phyloP scores from a whole-genome alignment of 1,284 basidiomycete species.

The Nidula niveotomentosa region DNA sequence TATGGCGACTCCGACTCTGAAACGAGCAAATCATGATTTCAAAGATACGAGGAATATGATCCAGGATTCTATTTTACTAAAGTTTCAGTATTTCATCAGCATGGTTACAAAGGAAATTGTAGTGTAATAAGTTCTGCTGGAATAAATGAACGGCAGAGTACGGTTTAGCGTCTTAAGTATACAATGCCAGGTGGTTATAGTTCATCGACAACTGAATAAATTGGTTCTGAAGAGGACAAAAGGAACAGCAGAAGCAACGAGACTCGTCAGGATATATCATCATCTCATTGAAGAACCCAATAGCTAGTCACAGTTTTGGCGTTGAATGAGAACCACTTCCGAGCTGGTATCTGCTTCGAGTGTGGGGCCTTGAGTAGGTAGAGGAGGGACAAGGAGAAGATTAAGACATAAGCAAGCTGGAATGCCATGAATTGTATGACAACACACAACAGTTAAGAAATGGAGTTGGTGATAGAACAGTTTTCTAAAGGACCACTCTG shows the following conservation, averaged over 20 bases:
- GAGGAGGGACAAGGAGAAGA: too few species aligned
- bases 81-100: not conserved
- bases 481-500: constrained; percentile 5
- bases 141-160: not conserved
- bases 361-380: too few species aligned
- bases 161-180: not conserved
- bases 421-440: too few species aligned
- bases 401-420: too few species aligned
- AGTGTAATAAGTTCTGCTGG: not conserved
- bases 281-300: constrained; percentile 1
- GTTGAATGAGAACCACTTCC: constrained; percentile 29
- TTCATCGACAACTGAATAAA: not conserved
- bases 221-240: not conserved
- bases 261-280: constrained; percentile 18
- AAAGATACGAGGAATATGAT: not conserved
- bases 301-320: constrained; percentile 17
- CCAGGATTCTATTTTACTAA: not conserved
- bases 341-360: constrained; percentile 1
- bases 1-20: constrained; percentile 65
- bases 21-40: constrained; percentile 65
- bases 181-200: not conserved
- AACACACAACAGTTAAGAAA: too few species aligned
- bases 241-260: not conserved
- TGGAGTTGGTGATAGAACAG: too few species aligned
- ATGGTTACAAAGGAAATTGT: not conserved